Conservation (phyloP, 305 asterid genomes). For the Fraxinus baroniana region DNA sequence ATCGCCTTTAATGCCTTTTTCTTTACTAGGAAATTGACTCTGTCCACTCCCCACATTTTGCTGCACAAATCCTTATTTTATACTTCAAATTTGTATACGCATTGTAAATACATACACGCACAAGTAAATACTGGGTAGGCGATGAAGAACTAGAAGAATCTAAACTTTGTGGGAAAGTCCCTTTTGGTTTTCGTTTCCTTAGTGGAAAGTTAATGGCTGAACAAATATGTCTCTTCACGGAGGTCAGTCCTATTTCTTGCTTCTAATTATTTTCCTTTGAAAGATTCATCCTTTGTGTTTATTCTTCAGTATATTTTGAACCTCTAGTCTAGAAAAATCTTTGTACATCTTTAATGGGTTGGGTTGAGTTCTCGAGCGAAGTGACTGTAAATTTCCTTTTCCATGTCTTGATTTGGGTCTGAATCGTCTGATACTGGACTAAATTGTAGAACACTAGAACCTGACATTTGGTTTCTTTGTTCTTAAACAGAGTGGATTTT, state of each 20-base stretch:
- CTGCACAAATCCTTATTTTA: constrained; percentile 1
- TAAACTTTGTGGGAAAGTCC: constrained; percentile 31
- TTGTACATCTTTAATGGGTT: neutral
- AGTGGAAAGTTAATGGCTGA: constrained; percentile 52
- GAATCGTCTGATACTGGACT: neutral
- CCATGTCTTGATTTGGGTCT: neutral
- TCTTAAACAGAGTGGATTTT: neutral
- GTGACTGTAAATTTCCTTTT: neutral
- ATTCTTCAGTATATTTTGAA: constrained; percentile 8
- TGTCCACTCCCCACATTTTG: constrained; percentile 17
- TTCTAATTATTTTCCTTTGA: neutral
- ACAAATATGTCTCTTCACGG: constrained; percentile 59
- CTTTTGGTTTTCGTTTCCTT: constrained; percentile 25
- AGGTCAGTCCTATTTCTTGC: constrained; percentile 41
- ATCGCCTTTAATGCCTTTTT: constrained; percentile 42
- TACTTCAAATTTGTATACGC: neutral
- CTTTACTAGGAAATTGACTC: constrained; percentile 42
- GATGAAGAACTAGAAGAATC: constrained; percentile 29
- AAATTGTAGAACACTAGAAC: neutral
- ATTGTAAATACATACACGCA: neutral
- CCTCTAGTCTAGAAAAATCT: neutral
- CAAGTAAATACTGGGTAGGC: neutral
- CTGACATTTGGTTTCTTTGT: constrained; percentile 6
- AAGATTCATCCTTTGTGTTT: constrained; percentile 19
- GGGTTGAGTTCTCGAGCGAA: neutral